Evolutionary conservation across 805 yeast genomes (phyloP), one percentile per base, ranked within the genome.

Genomic region (Cyberlindnera euphorbiae): DNA sequence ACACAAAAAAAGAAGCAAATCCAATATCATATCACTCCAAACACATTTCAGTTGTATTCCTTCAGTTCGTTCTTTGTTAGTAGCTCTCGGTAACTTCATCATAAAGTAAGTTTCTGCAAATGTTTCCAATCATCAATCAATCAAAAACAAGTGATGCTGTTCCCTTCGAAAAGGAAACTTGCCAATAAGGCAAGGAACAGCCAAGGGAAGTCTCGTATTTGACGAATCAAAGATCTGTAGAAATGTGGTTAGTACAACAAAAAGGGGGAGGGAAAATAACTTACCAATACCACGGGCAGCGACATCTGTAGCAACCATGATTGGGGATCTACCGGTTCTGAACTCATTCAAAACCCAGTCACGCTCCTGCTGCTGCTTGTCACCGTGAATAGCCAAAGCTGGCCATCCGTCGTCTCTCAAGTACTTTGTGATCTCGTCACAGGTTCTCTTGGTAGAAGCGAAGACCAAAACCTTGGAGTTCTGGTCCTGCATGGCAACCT

Each of bases 231-330:
- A 49, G 51, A 49, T 38, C 50, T 45, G 37, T 19, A 46, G 45
- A 19, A 19, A n/a, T 38, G 36, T 26, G 39, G 53, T 49, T 49
- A 48, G 45, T 42, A 27, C 17, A 36, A 35, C 33, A 32, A 15
- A 29, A 31, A 12, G 35, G 31, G 23, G 28, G 28, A 19, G 25
- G 24, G 36, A 36, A 33, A 38, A 44, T 60, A 63, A 85, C 96
- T 67, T 86, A 87, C 96, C 97, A 71, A 93, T 88, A 79, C 98
- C 98, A 77, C 98, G 85, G 50, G 98, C 96, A 46, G 98, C 98
- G 63, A 93, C 98, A 66, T 93, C 98, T 48, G 98, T 93, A 45
- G 98, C 98, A 61, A 89, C 96, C 97, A 93, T 88, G 58, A 93
- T 82, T 49, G 96, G 96, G 38, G 94, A 79, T 65, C 80, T 84